These are phyloP conservation scores for Microdochium trichocladiopsis DNA, from an alignment of 2,329 filamentous ascomycete species.

Conservation along the genomic window DNA sequence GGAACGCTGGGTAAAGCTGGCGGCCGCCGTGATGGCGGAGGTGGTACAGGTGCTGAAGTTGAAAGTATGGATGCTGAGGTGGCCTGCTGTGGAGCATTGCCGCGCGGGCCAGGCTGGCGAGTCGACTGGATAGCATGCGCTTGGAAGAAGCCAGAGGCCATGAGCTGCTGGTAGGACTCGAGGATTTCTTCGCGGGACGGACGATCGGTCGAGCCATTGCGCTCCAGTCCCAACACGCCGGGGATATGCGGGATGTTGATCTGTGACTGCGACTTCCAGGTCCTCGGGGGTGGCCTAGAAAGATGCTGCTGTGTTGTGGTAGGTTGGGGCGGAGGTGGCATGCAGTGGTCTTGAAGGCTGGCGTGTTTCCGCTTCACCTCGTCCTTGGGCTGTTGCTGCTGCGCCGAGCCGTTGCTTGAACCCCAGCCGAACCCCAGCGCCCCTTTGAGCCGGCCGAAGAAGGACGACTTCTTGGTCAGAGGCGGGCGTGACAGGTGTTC, in stretches of 20 bases:
- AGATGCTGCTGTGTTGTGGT: not conserved
- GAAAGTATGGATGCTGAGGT: conserved; percentile 1
- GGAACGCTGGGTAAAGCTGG: conserved; percentile 9
- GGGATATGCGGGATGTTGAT: conserved; percentile 12
- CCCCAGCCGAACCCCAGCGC: conserved; percentile 12
- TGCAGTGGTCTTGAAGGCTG: conserved; percentile 18
- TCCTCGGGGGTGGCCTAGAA: conserved; percentile 9
- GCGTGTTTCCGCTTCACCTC: conserved; percentile 15
- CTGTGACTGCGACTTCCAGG: conserved; percentile 17
- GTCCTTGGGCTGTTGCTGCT: conserved; percentile 9
- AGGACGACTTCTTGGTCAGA: conserved; percentile 18
- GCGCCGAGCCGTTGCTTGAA: conserved; percentile 1
- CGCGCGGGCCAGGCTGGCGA: conserved; percentile 31
- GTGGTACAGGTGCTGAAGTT: not conserved
- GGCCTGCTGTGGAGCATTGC: conserved; percentile 3
- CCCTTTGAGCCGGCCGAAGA: conserved; percentile 21
- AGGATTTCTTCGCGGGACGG: conserved; percentile 43
- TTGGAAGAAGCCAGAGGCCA: conserved; percentile 51
- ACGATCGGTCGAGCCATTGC: conserved; percentile 12
- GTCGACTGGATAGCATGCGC: conserved; percentile 51
- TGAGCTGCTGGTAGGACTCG: conserved; percentile 48
- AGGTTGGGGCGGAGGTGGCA: not conserved
- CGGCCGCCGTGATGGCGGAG: not conserved
- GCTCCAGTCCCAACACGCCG: conserved; percentile 3
- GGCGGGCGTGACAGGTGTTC: conserved; percentile 2